phyloP scores from a whole-genome alignment of 2,329 filamentous ascomycete species.

The Talaromyces sp. region DNA sequence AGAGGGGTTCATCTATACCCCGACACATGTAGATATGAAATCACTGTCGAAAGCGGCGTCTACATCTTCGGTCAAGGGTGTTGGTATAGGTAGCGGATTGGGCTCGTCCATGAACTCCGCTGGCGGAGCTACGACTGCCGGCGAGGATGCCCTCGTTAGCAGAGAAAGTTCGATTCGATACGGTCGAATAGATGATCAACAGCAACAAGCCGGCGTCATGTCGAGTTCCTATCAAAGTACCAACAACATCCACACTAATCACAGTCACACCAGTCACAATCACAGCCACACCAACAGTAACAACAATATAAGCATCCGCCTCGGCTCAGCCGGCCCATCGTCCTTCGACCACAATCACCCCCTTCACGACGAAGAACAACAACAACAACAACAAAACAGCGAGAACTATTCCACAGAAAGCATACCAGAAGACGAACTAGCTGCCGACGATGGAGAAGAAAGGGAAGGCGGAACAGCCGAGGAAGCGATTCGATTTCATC shows the following conservation, averaged over 20 bases:
- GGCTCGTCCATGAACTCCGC: conserved; percentile 1
- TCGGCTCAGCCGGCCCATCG: conserved; percentile 1
- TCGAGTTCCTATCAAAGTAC: conserved; percentile 4
- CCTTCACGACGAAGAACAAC: not conserved
- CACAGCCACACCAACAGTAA: conserved; percentile 7
- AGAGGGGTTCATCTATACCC: conserved; percentile 25
- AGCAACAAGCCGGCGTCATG: not conserved
- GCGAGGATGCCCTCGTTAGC: not conserved
- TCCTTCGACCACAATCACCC: not conserved
- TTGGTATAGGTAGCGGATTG: not conserved
- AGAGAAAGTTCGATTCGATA: conserved; percentile 6
- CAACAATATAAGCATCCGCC: conserved; percentile 7
- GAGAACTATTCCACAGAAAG: conserved; percentile 1
- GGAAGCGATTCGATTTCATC: conserved; percentile 7
- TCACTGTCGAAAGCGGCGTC: conserved; percentile 16
- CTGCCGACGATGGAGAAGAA: conserved; percentile 27
- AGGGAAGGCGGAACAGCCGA: conserved; percentile 6
- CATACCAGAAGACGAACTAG: conserved; percentile 18
- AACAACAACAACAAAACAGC: not conserved
- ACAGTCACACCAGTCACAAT: conserved; percentile 6
- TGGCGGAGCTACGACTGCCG: not conserved
- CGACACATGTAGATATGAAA: conserved; percentile 19
- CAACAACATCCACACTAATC: conserved; percentile 7
- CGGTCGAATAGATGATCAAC: not conserved
- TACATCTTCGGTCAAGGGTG: conserved; percentile 5